Base-by-base conservation (phyloP, 1,139 yeast species). In the Pneumocystis oryctolagi region DNA sequence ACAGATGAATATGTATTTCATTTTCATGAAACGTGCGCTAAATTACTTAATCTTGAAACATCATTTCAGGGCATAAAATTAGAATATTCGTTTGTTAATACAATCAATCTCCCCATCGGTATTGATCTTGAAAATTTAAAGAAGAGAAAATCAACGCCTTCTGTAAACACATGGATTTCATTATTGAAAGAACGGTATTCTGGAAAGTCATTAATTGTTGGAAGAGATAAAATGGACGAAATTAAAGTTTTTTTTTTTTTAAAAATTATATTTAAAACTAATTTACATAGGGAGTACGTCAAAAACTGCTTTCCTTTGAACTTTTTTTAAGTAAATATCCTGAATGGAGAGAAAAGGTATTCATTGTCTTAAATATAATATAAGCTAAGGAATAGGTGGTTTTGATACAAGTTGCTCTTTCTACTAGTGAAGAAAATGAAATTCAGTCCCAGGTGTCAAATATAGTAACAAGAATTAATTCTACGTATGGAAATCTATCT, bases 1-100 rank as follows among this genome's bases (percentile, higher is more conserved):
- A 89, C 94, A 12, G 84, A 84, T 40, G 98, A 92, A 72, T 92
- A 90, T 69, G 94, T 90, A 31, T 83, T 96, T 70, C 98, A 92
- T 74, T 94, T 94, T 73, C 76, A 87, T 66, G 97, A 90, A 74
- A 89, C 97, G 3, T 85, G 96, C 69, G 88, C 87, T 68, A 79
- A 96, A 64, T 77, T 94, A 60, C 75, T 94, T 61, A 81, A 89
- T 66, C 89, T 95, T 0, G 97, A 92, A 74, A 82, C 87, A 14
- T 83, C 83, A 61, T 84, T 83, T n/a, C 79, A 78, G 64, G 94
- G 92, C n/a, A 76, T 90, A 14, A 80, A 83, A 63, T 84, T 80
- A 69, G 82, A 84, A 34, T 89, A 88, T 14, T 80, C 82, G 64
- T 81, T 84, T 58, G 82, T 89, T 0, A 78, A 81, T 62, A 85